Conservation (phyloP, 306 rosid genomes). For the Sicyos baderoa region DNA sequence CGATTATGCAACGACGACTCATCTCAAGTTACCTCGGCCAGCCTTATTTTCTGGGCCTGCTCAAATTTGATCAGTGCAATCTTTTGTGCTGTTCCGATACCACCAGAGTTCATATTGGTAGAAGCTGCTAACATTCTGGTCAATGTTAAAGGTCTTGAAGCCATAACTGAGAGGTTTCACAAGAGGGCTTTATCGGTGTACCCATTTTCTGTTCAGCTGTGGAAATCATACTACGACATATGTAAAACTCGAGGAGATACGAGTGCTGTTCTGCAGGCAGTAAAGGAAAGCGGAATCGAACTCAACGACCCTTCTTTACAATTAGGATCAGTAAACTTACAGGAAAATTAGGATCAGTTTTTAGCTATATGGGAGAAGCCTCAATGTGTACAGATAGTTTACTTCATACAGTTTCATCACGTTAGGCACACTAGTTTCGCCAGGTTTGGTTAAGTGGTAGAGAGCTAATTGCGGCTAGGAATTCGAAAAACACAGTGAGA, state of each 20-base stretch:
- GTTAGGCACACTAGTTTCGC: slow-evolving; percentile 6
- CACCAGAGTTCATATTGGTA: slow-evolving; percentile 73
- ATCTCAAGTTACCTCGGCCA: slow-evolving; percentile 31
- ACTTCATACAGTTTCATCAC: slow-evolving; percentile 4
- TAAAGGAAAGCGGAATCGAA: slow-evolving; percentile 60
- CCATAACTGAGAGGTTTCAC: slow-evolving; percentile 51
- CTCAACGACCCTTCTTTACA: slow-evolving; percentile 18
- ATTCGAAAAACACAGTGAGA: slow-evolving; percentile 6
- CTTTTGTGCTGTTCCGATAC: slow-evolving; percentile 61
- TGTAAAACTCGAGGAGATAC: slow-evolving; percentile 33
- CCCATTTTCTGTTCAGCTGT: slow-evolving; percentile 65
- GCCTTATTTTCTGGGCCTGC: slow-evolving; percentile 80
- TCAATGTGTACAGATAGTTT: slow-evolving; percentile 17
- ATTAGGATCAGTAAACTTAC: slow-evolving; percentile 21
- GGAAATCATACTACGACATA: slow-evolving; percentile 45
- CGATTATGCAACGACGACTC: slow-evolving; percentile 32
- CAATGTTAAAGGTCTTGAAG: slow-evolving; percentile 38
- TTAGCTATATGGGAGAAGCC: slow-evolving; percentile 1
- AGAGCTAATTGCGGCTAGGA: background rate
- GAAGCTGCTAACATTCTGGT: slow-evolving; percentile 63
- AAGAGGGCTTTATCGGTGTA: slow-evolving; percentile 56
- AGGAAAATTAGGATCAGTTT: slow-evolving; percentile 25
- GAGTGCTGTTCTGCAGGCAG: slow-evolving; percentile 43
- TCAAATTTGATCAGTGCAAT: slow-evolving; percentile 62
- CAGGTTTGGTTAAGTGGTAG: slow-evolving; percentile 13